phyloP scores from a whole-genome alignment of 2,329 filamentous ascomycete species.

The Tricladium varicosporioides region DNA sequence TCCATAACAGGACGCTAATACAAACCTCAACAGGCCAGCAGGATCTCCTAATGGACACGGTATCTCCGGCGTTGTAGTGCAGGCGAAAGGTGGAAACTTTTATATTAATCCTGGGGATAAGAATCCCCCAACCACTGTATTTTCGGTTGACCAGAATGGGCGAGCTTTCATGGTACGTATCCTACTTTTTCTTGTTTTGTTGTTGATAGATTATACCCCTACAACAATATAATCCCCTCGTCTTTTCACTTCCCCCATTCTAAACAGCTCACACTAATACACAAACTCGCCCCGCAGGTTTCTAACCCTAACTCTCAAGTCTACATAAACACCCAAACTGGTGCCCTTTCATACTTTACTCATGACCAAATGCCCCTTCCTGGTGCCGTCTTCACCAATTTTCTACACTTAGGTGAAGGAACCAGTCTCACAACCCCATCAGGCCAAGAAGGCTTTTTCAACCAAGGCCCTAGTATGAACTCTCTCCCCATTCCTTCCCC shows the following conservation, averaged over 20 bases:
- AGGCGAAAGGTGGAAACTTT: slow-evolving; percentile 3
- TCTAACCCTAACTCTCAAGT: neutral
- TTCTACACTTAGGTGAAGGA: slow-evolving; percentile 10
- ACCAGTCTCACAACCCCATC: neutral
- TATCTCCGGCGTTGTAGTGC: slow-evolving; percentile 2
- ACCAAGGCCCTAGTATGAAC: no score
- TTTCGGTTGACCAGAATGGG: slow-evolving; percentile 7
- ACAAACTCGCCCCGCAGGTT: neutral
- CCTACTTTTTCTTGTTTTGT: neutral
- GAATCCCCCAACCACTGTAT: neutral
- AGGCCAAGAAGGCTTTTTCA: neutral
- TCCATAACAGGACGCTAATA: neutral
- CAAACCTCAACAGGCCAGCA: neutral
- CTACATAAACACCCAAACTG: slow-evolving; percentile 8
- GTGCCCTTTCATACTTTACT: neutral
- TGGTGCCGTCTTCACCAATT: slow-evolving; percentile 1
- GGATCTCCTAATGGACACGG: neutral
- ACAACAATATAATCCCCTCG: neutral
- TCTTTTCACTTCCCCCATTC: no score
- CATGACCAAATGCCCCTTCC: neutral
- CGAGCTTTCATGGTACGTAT: slow-evolving; percentile 6
- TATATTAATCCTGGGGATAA: slow-evolving; percentile 1
- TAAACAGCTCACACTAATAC: neutral
- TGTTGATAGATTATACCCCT: no score
- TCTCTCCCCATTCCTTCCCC: no score